Base-by-base conservation (phyloP, 164 flowering plant genomes). In the Vitis vinifera region DNA sequence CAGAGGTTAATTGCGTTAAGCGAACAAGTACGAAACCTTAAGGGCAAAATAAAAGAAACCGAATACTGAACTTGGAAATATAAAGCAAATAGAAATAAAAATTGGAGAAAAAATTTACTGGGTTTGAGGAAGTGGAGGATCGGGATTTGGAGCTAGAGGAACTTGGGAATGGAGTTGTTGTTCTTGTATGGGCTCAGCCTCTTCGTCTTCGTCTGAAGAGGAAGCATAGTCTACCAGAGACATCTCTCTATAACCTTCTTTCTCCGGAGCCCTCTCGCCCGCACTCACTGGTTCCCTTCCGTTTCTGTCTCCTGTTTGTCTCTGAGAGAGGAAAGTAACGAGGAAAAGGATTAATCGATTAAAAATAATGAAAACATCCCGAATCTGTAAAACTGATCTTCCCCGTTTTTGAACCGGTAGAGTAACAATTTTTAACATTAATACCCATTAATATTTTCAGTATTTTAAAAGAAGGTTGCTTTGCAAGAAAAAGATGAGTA, bases 151-250 rank as follows among this genome's bases (percentile, higher is more conserved):
- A 65, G 58, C 66, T 23, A 72, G 71, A n/a, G 15, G 15, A 37
- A 23, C 27, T 29, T 8, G 29, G 16, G 19, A 23, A 66, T 7
- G 70, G n/a, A 8, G 61, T 61, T 51, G 58, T 55, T 14, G 65
- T 30, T 63, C 62, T 14, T 66, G 13, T n/a, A 71, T 48, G 65
- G 48, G 10, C 49, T 59, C n/a, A 19, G 23, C 59, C 16, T 68
- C 67, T 37, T 71, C 79, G 62, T 75, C 85, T 62, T 81, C 86
- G 49, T 78, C 85, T 11, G 84, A 79, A 52, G 89, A 85, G 16
- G 87, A 82, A 55, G 83, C 87, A 69, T 89, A 89, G 75, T 89
- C 93, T 37, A 87, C 94, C 72, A 86, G 82, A 50, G 88, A 83
- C 93, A 87, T 87, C 63, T 76, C 62, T 67, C 72, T 65, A 48